Percentiles rank a stretch among this genome's conserved stretches.
Conservation (phyloP, 441 rosid species). For the Corymbia citriodora region DNA sequence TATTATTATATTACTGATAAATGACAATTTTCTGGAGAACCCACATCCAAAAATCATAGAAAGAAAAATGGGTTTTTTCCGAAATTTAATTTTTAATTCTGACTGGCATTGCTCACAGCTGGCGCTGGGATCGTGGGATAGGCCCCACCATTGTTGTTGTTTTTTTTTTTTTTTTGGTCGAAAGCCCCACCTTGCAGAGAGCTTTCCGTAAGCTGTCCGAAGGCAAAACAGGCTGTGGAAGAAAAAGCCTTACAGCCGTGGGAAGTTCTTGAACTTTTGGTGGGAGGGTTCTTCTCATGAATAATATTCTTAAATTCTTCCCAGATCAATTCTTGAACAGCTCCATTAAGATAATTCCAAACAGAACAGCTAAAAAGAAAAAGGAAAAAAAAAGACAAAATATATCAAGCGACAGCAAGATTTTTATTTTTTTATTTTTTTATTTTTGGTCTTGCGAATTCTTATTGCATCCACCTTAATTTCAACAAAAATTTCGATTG, state of each 20-base stretch:
- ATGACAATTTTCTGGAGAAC: not conserved
- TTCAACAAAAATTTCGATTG: not conserved
- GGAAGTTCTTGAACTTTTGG: not conserved
- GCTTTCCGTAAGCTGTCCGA: not conserved
- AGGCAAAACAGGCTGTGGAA: not conserved
- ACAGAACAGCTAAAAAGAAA: not conserved
- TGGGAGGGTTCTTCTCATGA: not conserved
- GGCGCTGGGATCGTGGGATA: not conserved
- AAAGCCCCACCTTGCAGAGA: not conserved
- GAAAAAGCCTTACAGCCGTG: not conserved
- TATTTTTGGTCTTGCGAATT: not conserved
- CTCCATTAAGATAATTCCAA: not conserved
- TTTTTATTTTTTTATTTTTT: not conserved
- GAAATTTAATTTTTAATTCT: not conserved
- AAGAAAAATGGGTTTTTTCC: not conserved
- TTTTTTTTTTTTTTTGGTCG: not conserved
- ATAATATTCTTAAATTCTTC: not conserved
- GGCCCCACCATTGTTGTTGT: not conserved
- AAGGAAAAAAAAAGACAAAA: too few species aligned
- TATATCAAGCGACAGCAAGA: too few species aligned
- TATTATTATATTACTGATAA: not conserved
- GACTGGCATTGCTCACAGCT: not conserved
- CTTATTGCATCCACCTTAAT: not conserved
- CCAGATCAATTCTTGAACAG: not conserved
- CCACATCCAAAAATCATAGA: not conserved